Conservation (phyloP, 2,329 filamentous ascomycete genomes). For the Cryphonectria parasitica region DNA sequence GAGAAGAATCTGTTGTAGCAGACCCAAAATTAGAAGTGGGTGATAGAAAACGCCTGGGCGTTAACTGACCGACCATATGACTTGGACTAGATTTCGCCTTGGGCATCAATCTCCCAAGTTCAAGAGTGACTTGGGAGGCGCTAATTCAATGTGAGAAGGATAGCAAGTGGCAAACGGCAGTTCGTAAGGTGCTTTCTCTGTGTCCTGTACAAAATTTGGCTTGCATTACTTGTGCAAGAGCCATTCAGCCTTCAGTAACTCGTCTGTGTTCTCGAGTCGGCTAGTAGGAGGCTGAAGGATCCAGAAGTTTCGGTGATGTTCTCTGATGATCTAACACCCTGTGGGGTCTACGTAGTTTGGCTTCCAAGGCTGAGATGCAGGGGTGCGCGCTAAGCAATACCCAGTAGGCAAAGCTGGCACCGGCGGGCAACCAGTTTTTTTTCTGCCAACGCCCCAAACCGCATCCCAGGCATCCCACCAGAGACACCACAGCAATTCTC, state of each 20-base stretch:
- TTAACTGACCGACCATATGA: not conserved
- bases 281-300: conserved; percentile 3
- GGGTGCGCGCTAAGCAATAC: conserved; percentile 12
- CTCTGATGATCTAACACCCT: conserved; percentile 4
- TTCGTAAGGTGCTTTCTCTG: not conserved
- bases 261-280: not conserved
- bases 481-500: not conserved
- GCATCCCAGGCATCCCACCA: conserved; percentile 7
- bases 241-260: not conserved
- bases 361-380: conserved; percentile 1
- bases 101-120: not conserved
- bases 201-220: not conserved
- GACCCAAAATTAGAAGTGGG: conserved; percentile 2
- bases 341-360: not conserved
- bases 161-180: not conserved
- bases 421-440: conserved; percentile 23
- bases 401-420: conserved; percentile 10
- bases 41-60: conserved; percentile 8
- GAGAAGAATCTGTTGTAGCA: conserved; percentile 11
- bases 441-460: not conserved
- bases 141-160: not conserved
- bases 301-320: conserved; percentile 17
- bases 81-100: not conserved
- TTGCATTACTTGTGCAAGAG: not conserved
- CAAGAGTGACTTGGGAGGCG: not conserved